These are phyloP conservation scores for Rhazya stricta DNA, from an alignment of 257 asterid species.

Conservation along the genomic window DNA sequence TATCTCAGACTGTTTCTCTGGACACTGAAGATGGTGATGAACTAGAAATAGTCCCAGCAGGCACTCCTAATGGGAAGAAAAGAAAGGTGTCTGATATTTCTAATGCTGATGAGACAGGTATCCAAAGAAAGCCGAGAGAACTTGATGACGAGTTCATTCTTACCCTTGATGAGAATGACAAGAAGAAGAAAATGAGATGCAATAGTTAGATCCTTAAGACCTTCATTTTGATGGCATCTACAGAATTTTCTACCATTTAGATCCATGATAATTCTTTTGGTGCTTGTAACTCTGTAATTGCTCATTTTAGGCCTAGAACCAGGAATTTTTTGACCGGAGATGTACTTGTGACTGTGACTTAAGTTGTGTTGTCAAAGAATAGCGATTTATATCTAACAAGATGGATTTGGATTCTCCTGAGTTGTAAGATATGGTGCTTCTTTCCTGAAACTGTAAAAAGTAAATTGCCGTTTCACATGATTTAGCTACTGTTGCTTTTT, in stretches of 20 bases:
- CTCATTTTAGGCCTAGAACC: constrained; percentile 28
- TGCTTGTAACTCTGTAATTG: constrained; percentile 25
- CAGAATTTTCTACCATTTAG: constrained; percentile 41
- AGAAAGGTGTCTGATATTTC: constrained; percentile 48
- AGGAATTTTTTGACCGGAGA: constrained; percentile 35
- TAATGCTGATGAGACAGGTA: constrained; percentile 24
- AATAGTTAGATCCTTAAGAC: constrained; percentile 22
- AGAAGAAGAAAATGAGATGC: constrained; percentile 45
- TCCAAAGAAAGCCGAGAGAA: constrained; percentile 39
- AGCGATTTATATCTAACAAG: constrained; percentile 2
- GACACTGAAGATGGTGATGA: constrained; percentile 55
- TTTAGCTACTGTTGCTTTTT: not conserved
- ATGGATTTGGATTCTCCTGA: constrained; percentile 2
- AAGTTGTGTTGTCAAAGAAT: constrained; percentile 17
- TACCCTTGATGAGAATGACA: constrained; percentile 39
- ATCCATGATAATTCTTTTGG: constrained; percentile 42
- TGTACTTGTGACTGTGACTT: constrained; percentile 17
- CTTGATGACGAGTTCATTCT: constrained; percentile 27
- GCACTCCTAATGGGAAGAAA: constrained; percentile 43
- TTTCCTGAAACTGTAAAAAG: not conserved
- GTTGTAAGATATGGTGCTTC: not conserved
- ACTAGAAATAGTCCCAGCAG: constrained; percentile 37
- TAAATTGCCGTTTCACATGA: not conserved
- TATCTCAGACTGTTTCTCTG: constrained; percentile 32
- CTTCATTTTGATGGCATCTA: constrained; percentile 24